Conservation (phyloP, 129 eudicot species). For the carrot (Daucus carota) region DH1_v3.0 NC_030382.2:42314501-42315000, state of each 20-base stretch:
- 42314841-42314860: not conserved
- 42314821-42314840: not conserved
- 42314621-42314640: too few relatives aligned
- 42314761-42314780: not conserved
- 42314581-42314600: too few relatives aligned
- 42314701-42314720: not conserved
- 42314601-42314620: too few relatives aligned
- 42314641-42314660: too few relatives aligned
- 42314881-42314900: not conserved
- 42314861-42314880: constrained; percentile 3
- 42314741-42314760: not conserved
- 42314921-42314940: not conserved
- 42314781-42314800: constrained; percentile 2
- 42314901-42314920: not conserved
- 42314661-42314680: too few relatives aligned
- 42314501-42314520: too few relatives aligned
- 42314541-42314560: too few relatives aligned
- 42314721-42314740: not conserved
- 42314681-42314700: too few relatives aligned
- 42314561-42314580: too few relatives aligned
- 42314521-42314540: too few relatives aligned
- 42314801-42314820: constrained; percentile 1
- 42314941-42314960: not conserved
- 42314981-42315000: not conserved
- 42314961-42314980: not conserved